phyloP scores from a whole-genome alignment of 257 asterid species.

The Eustoma russellianum region DNA sequence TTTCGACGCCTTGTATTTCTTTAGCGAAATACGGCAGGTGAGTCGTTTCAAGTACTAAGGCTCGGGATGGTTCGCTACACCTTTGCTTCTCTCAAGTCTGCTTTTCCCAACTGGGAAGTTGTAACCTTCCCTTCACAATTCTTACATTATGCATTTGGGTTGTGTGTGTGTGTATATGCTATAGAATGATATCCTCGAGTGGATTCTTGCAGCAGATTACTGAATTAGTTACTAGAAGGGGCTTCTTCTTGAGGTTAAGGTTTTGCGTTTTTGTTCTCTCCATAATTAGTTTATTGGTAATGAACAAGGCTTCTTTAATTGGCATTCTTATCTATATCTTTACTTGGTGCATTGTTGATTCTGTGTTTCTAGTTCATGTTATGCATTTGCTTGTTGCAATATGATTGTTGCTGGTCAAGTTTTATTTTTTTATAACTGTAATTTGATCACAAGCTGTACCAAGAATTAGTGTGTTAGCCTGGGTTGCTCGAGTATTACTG shows the following conservation, averaged over 20 bases:
- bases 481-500: too few species aligned
- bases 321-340: background rate
- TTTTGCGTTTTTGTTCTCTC: background rate
- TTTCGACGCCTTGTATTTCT: too few species aligned
- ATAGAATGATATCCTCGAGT: too few species aligned
- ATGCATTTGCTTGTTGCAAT: background rate
- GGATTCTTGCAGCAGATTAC: background rate
- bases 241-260: background rate
- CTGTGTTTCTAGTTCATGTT: background rate
- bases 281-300: background rate
- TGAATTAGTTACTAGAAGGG: background rate
- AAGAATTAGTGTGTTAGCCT: background rate
- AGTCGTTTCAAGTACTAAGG: too few species aligned
- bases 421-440: background rate
- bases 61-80: too few species aligned
- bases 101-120: slow-evolving; percentile 71
- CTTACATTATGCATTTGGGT: too few species aligned
- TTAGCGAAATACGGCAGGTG: too few species aligned
- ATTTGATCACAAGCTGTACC: too few species aligned
- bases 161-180: too few species aligned
- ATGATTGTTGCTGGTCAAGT: background rate
- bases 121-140: slow-evolving; percentile 16
- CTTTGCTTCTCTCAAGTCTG: slow-evolving; percentile 57
- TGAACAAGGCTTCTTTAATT: too few species aligned
- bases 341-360: background rate